Base-by-base conservation (phyloP, 306 rosid genomes). In the Astragalus glycyphyllos region DNA sequence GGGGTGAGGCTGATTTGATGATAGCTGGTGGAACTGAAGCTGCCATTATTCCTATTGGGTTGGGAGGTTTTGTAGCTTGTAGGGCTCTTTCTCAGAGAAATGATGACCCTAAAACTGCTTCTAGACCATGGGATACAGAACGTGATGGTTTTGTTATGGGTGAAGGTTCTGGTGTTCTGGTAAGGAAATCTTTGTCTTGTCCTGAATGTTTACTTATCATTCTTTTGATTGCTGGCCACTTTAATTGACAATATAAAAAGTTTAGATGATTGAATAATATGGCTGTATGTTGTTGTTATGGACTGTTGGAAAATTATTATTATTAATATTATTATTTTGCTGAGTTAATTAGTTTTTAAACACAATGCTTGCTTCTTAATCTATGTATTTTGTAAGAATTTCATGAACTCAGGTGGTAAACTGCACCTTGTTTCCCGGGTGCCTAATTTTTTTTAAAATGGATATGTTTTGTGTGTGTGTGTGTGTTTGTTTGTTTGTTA, bases 121-220 rank as follows among this genome's bases (percentile, higher is more conserved):
- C 99, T 0, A 87, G 99, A 85, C 99, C 99, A n/a, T 95, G 99
- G 99, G 99, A 95, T 76, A 86, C 57, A 76, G 99, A 77, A 10
- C 86, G 99, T 45, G 97, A 95, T 79, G 99, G 99, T 51, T 95
- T 95, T 89, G 99, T 95, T 49, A 91, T 91, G 97, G 97, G 99
- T 13, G 99, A 95, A 86, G 97, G 99, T 56, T 83, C 99, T 79
- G 99, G 99, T 70, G 86, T 95, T 69, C 65, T 95, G 96, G 97
- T 95, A 84, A 77, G 90, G 9, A 32, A 61, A 32, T 59, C 8
- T 75, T 77, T 71, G 20, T 46, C 34, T 49, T 11, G 47, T 62
- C 8, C 42, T 61, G 17, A 37, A 5, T 20, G 17, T 54, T 41
- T 42, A 11, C 12, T 0, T 59, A 2, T 40, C 11, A 11, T 8